Base-by-base conservation (phyloP, 164 flowering plant species). In the Vitis rupestris region DNA sequence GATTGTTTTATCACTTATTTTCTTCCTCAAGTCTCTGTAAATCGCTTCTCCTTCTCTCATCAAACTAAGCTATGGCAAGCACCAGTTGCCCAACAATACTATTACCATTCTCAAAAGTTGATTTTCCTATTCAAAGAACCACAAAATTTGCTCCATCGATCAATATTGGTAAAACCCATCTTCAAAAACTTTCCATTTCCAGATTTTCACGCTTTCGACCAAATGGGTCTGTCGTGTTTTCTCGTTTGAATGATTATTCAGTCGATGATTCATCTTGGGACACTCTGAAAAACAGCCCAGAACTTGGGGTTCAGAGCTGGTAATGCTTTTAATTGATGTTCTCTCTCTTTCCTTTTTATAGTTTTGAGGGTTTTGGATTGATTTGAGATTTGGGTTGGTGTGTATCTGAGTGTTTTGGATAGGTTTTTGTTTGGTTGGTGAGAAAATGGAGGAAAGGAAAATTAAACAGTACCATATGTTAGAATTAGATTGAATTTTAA, bases 301-400 rank as follows among this genome's bases (percentile, higher is more conserved):
- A 62, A n/a, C 29, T 66, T 60, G 72, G 76, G 68, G 80, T 82
- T 70, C 72, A 71, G 58, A 74, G 65, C 72, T 9, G 75, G 86
- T 80, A 71, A 23, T 23, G 3, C 10, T 30, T 15, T 17, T 59
- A n/a, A 12, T 59, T 29, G 14, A 14, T 53, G 14, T 53, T 5
- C 15, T 9, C 14, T 58, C 23, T 69, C 19, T 8, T 14, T 37
- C 9, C 17, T 6, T 16, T 0, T 10, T 23, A 8, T 66, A 13
- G 17, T 61, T 29, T 31, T 5, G 5, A 1, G 17, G 49, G 30
- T 47, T 16, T 56, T n/a, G 29, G 12, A 23, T 23, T 63, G 23
- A 19, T 54, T 58, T 12, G 15, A 3, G 9, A 44, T 23, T 65
- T 30, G 10, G 3, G 16, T 37, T 67, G 48, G 13, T 27, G 30